A percentile compares a stretch with the other conserved stretches of the same genome.
Evolutionary conservation across 73 alveolate genomes (phyloP).

Genomic region (Blepharisma stoltei): DNA sequence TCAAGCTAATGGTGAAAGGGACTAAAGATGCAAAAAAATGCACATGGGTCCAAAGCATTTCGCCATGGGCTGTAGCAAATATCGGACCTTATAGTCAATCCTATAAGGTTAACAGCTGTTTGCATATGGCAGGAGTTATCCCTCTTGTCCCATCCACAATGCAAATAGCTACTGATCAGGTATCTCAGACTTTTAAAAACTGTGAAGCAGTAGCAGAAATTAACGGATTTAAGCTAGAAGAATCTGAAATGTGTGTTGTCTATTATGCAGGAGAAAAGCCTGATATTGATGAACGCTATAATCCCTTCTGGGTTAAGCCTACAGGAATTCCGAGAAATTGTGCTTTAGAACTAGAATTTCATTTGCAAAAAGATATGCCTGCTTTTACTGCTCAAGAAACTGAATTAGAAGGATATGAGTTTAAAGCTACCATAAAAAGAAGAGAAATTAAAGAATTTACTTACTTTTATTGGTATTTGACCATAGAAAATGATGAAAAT

Average conservation of each 20-base stretch:
- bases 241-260: slow-evolving; percentile 9
- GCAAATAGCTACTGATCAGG: slow-evolving; percentile 29
- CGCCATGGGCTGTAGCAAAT: slow-evolving; percentile 71
- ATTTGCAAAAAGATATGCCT: not conserved
- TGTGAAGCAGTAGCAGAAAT: slow-evolving; percentile 33
- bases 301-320: slow-evolving; percentile 5
- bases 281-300: not conserved
- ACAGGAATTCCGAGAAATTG: slow-evolving; percentile 32
- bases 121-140: slow-evolving; percentile 48
- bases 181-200: slow-evolving; percentile 31
- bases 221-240: not conserved
- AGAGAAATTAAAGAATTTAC: not conserved
- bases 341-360: slow-evolving; percentile 32
- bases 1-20: not conserved
- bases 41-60: slow-evolving; percentile 58
- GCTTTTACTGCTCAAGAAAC: not conserved
- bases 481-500: not conserved
- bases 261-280: slow-evolving; percentile 24
- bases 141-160: slow-evolving; percentile 48
- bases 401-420: not conserved
- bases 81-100: slow-evolving; percentile 71
- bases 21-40: slow-evolving; percentile 21
- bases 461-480: not conserved
- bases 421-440: not conserved
- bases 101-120: not conserved